These are phyloP conservation scores for Mycosphaerella arachidis DNA, from an alignment of 2,329 filamentous ascomycete species.

Conservation along the genomic window DNA sequence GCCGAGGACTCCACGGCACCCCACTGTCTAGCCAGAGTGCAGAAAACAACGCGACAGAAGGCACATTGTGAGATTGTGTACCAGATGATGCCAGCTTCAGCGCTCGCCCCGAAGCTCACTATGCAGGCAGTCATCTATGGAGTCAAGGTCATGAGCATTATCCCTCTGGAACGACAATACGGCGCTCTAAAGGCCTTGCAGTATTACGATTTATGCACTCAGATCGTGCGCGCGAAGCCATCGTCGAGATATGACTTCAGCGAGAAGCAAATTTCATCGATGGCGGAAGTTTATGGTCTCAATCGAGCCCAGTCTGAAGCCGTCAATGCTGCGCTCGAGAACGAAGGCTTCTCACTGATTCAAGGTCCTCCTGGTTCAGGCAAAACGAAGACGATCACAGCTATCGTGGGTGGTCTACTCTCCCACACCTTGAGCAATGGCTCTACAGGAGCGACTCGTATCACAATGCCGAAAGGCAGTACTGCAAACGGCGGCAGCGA, in stretches of 20 bases:
- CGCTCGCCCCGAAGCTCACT: conserved; percentile 46
- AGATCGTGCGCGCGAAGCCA: conserved; percentile 83
- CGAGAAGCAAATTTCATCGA: conserved; percentile 63
- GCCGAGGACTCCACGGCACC: conserved; percentile 60
- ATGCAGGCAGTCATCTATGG: conserved; percentile 68
- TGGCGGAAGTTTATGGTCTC: conserved; percentile 73
- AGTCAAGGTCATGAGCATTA: conserved; percentile 86
- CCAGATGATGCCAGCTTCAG: conserved; percentile 60
- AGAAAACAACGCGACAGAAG: conserved; percentile 74
- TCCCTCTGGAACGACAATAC: conserved; percentile 91
- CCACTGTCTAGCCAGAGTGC: conserved; percentile 83
- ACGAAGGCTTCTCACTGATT: conserved; percentile 94
- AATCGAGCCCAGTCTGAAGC: conserved; percentile 88
- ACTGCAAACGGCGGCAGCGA: conserved; percentile 24
- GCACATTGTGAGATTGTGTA: conserved; percentile 79
- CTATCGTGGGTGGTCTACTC: conserved; percentile 85
- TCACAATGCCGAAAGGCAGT: conserved; percentile 34
- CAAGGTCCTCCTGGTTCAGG: conserved; percentile 87
- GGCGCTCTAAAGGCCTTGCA: conserved; percentile 84
- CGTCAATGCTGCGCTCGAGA: conserved; percentile 85
- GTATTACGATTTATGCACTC: conserved; percentile 93
- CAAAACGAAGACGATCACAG: conserved; percentile 97
- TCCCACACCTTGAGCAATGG: conserved; percentile 55
- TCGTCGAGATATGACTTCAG: conserved; percentile 81
- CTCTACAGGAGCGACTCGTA: conserved; percentile 26